Percentiles rank a stretch among this genome's conserved stretches.
These are phyloP conservation scores for Saussurea involucrata DNA, from an alignment of 129 eudicot species.

Conservation along the genomic window DNA sequence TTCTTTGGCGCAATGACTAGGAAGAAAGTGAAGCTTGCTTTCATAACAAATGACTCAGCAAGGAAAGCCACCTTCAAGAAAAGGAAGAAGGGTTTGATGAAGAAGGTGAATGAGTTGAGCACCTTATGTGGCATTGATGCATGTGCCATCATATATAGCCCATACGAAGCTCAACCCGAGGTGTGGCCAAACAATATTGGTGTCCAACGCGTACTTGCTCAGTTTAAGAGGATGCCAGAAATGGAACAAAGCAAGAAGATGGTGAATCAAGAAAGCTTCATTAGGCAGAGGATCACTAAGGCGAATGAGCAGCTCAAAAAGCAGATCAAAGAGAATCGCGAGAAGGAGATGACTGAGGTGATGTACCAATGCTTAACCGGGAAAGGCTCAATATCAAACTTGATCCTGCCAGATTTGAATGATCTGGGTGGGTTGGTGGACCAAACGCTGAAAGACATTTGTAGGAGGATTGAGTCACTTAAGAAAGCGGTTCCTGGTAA, in stretches of 20 bases:
- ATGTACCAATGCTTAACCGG: slow-evolving; percentile 54
- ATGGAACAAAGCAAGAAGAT: slow-evolving; percentile 44
- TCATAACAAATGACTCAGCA: slow-evolving; percentile 28
- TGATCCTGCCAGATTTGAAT: slow-evolving; percentile 39
- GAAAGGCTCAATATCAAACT: slow-evolving; percentile 37
- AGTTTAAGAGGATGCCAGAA: slow-evolving; percentile 38
- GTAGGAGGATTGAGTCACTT: slow-evolving; percentile 28
- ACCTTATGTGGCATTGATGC: slow-evolving; percentile 31
- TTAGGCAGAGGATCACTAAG: slow-evolving; percentile 32
- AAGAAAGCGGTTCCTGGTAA: slow-evolving; percentile 19
- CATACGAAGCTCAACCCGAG: slow-evolving; percentile 29
- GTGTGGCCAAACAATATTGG: slow-evolving; percentile 34
- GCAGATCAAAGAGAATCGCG: slow-evolving; percentile 41
- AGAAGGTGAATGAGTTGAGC: slow-evolving; percentile 41
- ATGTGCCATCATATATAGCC: slow-evolving; percentile 31
- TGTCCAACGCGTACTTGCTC: slow-evolving; percentile 20
- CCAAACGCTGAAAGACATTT: slow-evolving; percentile 36
- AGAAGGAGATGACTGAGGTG: slow-evolving; percentile 47
- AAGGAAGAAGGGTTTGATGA: slow-evolving; percentile 43
- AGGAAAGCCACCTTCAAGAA: slow-evolving; percentile 41
- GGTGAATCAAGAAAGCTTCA: slow-evolving; percentile 39
- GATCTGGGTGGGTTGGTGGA: slow-evolving; percentile 48
- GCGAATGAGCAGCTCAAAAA: slow-evolving; percentile 32
- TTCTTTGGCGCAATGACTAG: slow-evolving; percentile 34
- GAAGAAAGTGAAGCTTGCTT: slow-evolving; percentile 37